Percentiles rank a stretch among this genome's conserved stretches.
Evolutionary conservation across 129 eudicot species (phyloP).

Genomic region (Apium graveolens): DNA sequence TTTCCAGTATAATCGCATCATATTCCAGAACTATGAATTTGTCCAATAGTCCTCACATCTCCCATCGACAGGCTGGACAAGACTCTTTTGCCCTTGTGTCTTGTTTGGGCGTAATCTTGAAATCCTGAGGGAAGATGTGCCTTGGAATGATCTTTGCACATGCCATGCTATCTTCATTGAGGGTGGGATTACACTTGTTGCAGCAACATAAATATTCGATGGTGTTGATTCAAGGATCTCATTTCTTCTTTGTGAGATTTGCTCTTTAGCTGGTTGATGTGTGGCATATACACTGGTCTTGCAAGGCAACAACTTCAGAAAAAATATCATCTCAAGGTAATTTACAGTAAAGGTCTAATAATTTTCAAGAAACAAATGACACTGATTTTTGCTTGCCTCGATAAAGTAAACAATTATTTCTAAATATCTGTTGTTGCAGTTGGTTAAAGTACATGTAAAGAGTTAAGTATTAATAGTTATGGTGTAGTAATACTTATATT

Average conservation of each 20-base stretch:
- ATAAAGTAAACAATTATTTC: not conserved
- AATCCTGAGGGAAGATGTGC: conserved; percentile 69
- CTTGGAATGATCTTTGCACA: conserved; percentile 71
- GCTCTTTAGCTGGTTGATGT: conserved; percentile 97
- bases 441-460: not conserved
- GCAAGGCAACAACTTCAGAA: conserved; percentile 75
- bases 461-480: not conserved
- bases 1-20: not conserved
- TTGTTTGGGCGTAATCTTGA: conserved; percentile 88
- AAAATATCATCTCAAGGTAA: conserved; percentile 95
- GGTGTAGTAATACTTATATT: not conserved
- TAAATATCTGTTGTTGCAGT: not conserved
- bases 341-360: not conserved
- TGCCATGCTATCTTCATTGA: conserved; percentile 90
- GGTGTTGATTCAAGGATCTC: conserved; percentile 82
- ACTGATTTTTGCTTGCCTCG: not conserved
- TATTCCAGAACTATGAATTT: not conserved
- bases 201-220: conserved; percentile 61
- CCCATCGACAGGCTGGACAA: conserved; percentile 61
- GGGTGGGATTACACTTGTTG: conserved; percentile 85
- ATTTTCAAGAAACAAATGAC: not conserved
- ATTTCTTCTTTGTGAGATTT: conserved; percentile 77
- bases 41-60: conserved; percentile 11
- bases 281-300: conserved; percentile 90
- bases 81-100: conserved; percentile 94